Percentiles rank a stretch among this genome's conserved stretches.
These are phyloP conservation scores for Paraconiothyrium sp. DNA, from an alignment of 2,329 filamentous ascomycete genomes.

Conservation along the genomic window DNA sequence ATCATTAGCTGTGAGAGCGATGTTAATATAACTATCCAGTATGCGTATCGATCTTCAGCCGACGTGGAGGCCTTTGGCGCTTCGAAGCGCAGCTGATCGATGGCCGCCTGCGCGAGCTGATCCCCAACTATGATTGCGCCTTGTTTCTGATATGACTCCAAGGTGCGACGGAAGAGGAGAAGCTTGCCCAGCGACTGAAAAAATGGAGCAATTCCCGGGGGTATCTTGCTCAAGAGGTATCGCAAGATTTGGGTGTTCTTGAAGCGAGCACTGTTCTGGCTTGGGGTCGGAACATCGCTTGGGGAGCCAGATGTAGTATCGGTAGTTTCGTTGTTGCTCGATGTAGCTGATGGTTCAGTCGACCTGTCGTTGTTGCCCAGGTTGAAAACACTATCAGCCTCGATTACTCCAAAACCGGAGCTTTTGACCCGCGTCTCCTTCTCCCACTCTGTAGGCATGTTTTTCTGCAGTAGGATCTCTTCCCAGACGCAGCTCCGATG, in stretches of 20 bases:
- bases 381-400: slow-evolving; percentile 52
- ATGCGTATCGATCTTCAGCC: slow-evolving; percentile 73
- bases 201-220: slow-evolving; percentile 82
- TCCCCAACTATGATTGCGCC: slow-evolving; percentile 70
- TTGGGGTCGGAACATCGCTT: slow-evolving; percentile 21
- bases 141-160: slow-evolving; percentile 71
- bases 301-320: slow-evolving; percentile 21
- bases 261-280: slow-evolving; percentile 57
- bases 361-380: slow-evolving; percentile 36
- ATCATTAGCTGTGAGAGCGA: slow-evolving; percentile 81
- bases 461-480: slow-evolving; percentile 77
- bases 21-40: slow-evolving; percentile 83
- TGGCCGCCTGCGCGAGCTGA: slow-evolving; percentile 75
- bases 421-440: slow-evolving; percentile 55
- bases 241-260: slow-evolving; percentile 83
- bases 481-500: slow-evolving; percentile 85
- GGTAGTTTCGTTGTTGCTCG: slow-evolving; percentile 26
- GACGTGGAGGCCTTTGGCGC: slow-evolving; percentile 59
- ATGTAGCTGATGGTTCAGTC: slow-evolving; percentile 27
- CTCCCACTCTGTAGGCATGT: slow-evolving; percentile 76
- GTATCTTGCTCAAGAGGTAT: slow-evolving; percentile 79
- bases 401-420: slow-evolving; percentile 49
- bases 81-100: slow-evolving; percentile 70
- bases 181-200: slow-evolving; percentile 87
- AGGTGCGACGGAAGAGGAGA: slow-evolving; percentile 76